A percentile compares a stretch with the other conserved stretches of the same genome.
Evolutionary conservation across 2,329 filamentous ascomycete species (phyloP).

Genomic region (Trichoderma koningii): DNA sequence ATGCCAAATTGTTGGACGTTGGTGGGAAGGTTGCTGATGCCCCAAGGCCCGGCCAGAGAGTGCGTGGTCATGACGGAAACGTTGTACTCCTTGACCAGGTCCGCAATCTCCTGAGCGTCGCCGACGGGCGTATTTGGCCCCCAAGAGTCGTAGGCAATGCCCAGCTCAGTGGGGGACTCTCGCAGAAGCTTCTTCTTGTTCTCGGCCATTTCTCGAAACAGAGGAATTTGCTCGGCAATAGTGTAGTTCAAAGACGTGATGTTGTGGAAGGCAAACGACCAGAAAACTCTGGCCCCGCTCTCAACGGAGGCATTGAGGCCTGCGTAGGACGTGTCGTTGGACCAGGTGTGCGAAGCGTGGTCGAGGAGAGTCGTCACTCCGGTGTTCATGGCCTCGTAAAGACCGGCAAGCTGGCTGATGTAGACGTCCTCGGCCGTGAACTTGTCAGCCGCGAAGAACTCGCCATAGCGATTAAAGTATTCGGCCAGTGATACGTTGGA

Average conservation of each 20-base stretch:
- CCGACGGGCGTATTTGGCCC: constrained; percentile 34
- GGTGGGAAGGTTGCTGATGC: constrained; percentile 44
- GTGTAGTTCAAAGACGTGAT: constrained; percentile 36
- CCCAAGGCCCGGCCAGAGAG: constrained; percentile 44
- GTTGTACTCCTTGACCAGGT: constrained; percentile 42
- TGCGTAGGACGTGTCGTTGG: constrained; percentile 45
- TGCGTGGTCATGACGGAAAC: constrained; percentile 52
- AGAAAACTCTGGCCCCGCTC: constrained; percentile 52
- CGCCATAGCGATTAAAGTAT: constrained; percentile 49
- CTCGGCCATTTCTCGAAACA: constrained; percentile 43
- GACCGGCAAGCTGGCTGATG: constrained; percentile 48
- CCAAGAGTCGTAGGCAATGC: constrained; percentile 47
- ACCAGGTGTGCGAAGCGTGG: constrained; percentile 54
- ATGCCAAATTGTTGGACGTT: constrained; percentile 33
- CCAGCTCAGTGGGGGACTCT: constrained; percentile 41
- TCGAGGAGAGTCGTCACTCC: constrained; percentile 57
- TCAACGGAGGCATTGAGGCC: constrained; percentile 51
- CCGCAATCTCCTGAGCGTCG: constrained; percentile 38
- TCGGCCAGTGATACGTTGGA: constrained; percentile 54
- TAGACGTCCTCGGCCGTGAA: constrained; percentile 51
- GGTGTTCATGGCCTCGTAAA: constrained; percentile 54
- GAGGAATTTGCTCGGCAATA: constrained; percentile 42
- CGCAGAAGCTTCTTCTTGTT: constrained; percentile 31
- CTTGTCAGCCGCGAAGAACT: constrained; percentile 36
- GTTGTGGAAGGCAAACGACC: constrained; percentile 39